Conservation (phyloP, 2,329 filamentous ascomycete species). For the Dryadomyces sulphureus region DNA sequence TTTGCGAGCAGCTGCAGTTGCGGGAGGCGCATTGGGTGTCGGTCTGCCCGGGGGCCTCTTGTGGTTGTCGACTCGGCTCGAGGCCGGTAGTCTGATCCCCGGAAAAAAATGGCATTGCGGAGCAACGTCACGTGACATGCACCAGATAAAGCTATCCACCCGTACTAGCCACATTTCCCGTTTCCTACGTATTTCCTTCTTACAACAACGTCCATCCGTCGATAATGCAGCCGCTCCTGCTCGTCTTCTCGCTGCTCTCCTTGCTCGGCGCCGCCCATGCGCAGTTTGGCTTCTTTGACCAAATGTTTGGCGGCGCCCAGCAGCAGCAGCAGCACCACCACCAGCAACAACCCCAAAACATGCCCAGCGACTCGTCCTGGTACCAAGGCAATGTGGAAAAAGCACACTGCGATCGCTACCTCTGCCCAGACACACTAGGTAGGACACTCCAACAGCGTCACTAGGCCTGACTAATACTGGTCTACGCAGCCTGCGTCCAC, state of each 20-base stretch:
- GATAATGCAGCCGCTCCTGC: slow-evolving; percentile 18
- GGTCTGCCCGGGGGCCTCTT: too few species aligned
- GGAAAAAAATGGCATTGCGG: too few species aligned
- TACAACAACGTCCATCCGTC: too few species aligned
- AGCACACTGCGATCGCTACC: slow-evolving; percentile 85
- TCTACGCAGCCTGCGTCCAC: slow-evolving; percentile 60
- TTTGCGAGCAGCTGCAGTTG: slow-evolving; percentile 30
- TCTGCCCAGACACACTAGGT: slow-evolving; percentile 79
- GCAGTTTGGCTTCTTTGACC: slow-evolving; percentile 96
- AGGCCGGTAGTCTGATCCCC: too few species aligned
- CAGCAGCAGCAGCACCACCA: slow-evolving; percentile 22
- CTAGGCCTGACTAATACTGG: background rate
- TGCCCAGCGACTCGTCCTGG: slow-evolving; percentile 66
- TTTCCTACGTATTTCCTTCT: too few species aligned
- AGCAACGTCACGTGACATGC: too few species aligned
- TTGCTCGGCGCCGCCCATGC: slow-evolving; percentile 49
- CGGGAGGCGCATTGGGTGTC: slow-evolving; percentile 27
- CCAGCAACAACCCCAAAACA: slow-evolving; percentile 57
- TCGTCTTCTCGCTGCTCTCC: slow-evolving; percentile 24
- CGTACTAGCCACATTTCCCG: too few species aligned
- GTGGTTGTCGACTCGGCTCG: too few species aligned
- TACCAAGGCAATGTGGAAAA: slow-evolving; percentile 36
- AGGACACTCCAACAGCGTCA: slow-evolving; percentile 5
- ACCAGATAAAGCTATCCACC: too few species aligned
- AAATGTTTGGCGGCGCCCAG: slow-evolving; percentile 66